A percentile compares a stretch with the other conserved stretches of the same genome.
These are phyloP conservation scores for Salvia sclarea DNA, from an alignment of 305 asterid species.

Conservation along the genomic window DNA sequence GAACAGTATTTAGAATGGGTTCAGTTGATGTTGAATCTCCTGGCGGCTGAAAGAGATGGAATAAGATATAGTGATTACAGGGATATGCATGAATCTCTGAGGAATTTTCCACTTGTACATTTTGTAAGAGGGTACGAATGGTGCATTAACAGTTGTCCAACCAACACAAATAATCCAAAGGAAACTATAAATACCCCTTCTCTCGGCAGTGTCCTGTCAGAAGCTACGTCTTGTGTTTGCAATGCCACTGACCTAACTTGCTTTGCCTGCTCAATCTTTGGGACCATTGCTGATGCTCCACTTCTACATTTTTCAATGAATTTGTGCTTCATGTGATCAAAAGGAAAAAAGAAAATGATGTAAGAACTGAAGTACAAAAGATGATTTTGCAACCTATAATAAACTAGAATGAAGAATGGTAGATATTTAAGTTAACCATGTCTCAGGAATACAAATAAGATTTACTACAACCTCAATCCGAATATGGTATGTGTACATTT, in stretches of 20 bases:
- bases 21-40: slow-evolving; percentile 55
- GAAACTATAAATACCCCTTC: slow-evolving; percentile 53
- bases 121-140: slow-evolving; percentile 16
- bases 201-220: slow-evolving; percentile 58
- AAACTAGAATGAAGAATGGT: background rate
- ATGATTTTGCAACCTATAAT: slow-evolving; percentile 1
- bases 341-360: slow-evolving; percentile 11
- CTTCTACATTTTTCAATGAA: slow-evolving; percentile 91
- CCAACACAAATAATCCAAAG: slow-evolving; percentile 21
- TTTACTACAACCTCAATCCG: background rate
- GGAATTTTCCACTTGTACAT: slow-evolving; percentile 23
- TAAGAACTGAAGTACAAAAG: slow-evolving; percentile 32
- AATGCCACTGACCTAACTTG: slow-evolving; percentile 64
- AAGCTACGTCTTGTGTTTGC: slow-evolving; percentile 53
- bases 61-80: slow-evolving; percentile 22
- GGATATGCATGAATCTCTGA: slow-evolving; percentile 2
- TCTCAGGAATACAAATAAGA: slow-evolving; percentile 2
- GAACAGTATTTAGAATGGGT: slow-evolving; percentile 69
- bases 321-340: slow-evolving; percentile 67
- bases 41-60: slow-evolving; percentile 36
- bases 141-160: slow-evolving; percentile 18
- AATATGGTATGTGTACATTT: slow-evolving; percentile 1
- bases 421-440: background rate
- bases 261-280: slow-evolving; percentile 93
- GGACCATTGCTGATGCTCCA: slow-evolving; percentile 87